Evolutionary conservation across 768 basidiomycete species (phyloP).

Genomic region (Rhizopogon vesiculosus): DNA sequence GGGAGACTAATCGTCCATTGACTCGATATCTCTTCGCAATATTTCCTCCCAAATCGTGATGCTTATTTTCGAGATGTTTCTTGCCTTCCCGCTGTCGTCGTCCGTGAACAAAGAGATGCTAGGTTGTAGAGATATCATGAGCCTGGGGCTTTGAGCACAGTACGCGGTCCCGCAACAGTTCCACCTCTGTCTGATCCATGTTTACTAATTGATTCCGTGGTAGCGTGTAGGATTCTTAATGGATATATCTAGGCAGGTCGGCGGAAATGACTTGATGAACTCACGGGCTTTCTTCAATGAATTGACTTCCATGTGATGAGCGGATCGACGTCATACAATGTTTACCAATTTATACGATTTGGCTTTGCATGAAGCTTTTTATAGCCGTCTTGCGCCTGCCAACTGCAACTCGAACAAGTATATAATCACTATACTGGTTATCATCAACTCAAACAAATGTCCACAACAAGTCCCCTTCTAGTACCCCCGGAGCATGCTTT

Average conservation of each 20-base stretch:
- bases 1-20: not conserved
- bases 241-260: not conserved
- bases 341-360: not conserved
- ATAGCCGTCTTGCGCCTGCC: not conserved
- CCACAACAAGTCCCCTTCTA: not conserved
- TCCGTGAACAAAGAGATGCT: not conserved
- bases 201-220: not conserved
- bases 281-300: not conserved
- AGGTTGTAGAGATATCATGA: no score
- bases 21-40: not conserved
- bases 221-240: not conserved
- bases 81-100: not conserved
- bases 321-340: not conserved
- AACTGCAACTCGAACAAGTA: not conserved
- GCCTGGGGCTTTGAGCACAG: no score
- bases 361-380: not conserved
- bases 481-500: not conserved
- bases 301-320: not conserved
- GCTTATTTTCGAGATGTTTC: no score
- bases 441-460: not conserved
- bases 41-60: not conserved
- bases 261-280: not conserved
- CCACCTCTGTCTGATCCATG: not conserved
- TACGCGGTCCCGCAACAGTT: no score
- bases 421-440: not conserved